Evolutionary conservation across 176 grass and related monocot species (phyloP).

Genomic region (Triticum turgidum): DNA sequence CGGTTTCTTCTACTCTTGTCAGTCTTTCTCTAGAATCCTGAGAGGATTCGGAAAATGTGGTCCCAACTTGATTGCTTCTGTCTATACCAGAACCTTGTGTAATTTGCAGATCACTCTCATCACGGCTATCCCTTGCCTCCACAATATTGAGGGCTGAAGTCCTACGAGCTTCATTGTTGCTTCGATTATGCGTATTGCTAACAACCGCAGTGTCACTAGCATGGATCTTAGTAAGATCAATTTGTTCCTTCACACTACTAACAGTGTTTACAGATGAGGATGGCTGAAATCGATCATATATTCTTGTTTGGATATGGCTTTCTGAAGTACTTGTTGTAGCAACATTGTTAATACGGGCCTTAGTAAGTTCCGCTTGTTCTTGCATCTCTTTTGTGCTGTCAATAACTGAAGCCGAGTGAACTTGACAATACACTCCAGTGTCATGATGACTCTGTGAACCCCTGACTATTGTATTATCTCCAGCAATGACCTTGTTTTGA

Average conservation of each 20-base stretch:
- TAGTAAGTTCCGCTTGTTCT: slow-evolving; percentile 32
- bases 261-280: slow-evolving; percentile 20
- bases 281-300: background rate
- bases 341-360: slow-evolving; percentile 10
- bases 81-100: slow-evolving; percentile 24
- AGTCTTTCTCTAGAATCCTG: slow-evolving; percentile 24
- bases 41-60: slow-evolving; percentile 31
- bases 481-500: slow-evolving; percentile 37
- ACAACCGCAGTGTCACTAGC: slow-evolving; percentile 20
- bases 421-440: slow-evolving; percentile 22
- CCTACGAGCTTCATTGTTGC: slow-evolving; percentile 3
- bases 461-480: slow-evolving; percentile 16
- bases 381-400: slow-evolving; percentile 20
- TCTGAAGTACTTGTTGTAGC: background rate
- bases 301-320: background rate
- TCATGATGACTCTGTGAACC: slow-evolving; percentile 25
- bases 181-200: slow-evolving; percentile 33
- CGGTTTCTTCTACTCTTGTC: slow-evolving; percentile 29
- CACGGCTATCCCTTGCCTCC: slow-evolving; percentile 11
- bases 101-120: slow-evolving; percentile 27
- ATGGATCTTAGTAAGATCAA: slow-evolving; percentile 18
- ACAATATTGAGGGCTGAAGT: slow-evolving; percentile 30
- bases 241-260: slow-evolving; percentile 28
- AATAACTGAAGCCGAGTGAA: slow-evolving; percentile 27
- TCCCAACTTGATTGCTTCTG: slow-evolving; percentile 19